Evolutionary conservation across 1,284 basidiomycete genomes (phyloP).

Genomic region (Cryptococcus sp.): DNA sequence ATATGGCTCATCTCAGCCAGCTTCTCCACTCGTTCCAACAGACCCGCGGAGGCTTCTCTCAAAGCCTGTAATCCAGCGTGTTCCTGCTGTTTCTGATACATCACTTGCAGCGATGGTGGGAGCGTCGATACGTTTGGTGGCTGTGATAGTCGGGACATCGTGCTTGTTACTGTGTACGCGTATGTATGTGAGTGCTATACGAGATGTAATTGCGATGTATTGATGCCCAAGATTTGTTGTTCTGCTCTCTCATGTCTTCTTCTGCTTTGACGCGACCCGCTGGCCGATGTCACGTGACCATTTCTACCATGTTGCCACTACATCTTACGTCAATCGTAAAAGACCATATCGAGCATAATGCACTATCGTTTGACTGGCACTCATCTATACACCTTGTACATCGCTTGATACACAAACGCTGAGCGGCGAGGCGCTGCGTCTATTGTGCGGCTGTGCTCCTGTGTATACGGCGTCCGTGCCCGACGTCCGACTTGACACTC

Average conservation of each 20-base stretch:
- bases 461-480: background rate
- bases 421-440: background rate
- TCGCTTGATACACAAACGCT: too few relatives aligned
- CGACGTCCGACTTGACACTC: background rate
- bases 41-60: constrained; percentile 40
- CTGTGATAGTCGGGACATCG: constrained; percentile 15
- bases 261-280: constrained; percentile 2
- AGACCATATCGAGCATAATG: too few relatives aligned
- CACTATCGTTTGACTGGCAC: too few relatives aligned
- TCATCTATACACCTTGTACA: too few relatives aligned
- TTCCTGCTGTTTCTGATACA: constrained; percentile 53
- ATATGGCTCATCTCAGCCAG: constrained; percentile 50
- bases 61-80: constrained; percentile 50
- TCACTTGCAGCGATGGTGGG: constrained; percentile 41
- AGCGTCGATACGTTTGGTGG: constrained; percentile 21
- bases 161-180: background rate
- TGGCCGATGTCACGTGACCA: background rate
- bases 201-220: too few relatives aligned
- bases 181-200: too few relatives aligned
- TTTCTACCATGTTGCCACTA: background rate
- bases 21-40: constrained; percentile 46
- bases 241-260: too few relatives aligned
- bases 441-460: background rate
- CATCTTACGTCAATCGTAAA: too few relatives aligned
- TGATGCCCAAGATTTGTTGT: too few relatives aligned